These are phyloP conservation scores for Hsuehochloa calcarea DNA, from an alignment of 176 grass and related monocot species.

Conservation along the genomic window DNA sequence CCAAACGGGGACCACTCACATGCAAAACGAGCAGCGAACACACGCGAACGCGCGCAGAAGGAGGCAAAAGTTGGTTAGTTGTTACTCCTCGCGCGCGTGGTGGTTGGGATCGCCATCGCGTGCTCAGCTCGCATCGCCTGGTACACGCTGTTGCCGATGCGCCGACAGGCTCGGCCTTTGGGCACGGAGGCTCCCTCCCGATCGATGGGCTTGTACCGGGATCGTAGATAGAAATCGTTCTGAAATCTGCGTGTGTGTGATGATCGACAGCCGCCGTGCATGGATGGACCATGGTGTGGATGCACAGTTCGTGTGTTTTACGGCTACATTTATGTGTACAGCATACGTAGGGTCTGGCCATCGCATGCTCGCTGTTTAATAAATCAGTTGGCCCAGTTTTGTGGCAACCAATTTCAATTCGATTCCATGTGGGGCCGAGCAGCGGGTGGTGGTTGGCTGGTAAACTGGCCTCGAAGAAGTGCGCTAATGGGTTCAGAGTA, in stretches of 20 bases:
- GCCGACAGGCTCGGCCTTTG: slow-evolving; percentile 20
- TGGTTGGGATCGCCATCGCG: not conserved
- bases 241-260: not conserved
- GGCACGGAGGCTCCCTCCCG: not conserved
- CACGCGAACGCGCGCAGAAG: not conserved
- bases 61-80: not conserved
- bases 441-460: not conserved
- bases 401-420: not conserved
- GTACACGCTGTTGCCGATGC: slow-evolving; percentile 35
- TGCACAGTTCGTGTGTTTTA: not conserved
- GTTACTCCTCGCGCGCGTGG: not conserved
- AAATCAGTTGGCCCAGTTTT: not conserved
- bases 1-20: slow-evolving; percentile 31
- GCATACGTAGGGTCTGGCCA: not conserved
- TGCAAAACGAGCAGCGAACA: not conserved
- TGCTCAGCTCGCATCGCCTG: not conserved
- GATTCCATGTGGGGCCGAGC: not conserved
- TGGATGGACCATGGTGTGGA: not conserved
- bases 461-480: not conserved
- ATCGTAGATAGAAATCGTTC: not conserved
- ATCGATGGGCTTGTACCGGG: not conserved
- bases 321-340: not conserved
- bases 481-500: not conserved
- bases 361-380: not conserved
- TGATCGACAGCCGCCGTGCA: not conserved